phyloP scores from a whole-genome alignment of 2,329 filamentous ascomycete species.

The Talaromyces piceae region DNA sequence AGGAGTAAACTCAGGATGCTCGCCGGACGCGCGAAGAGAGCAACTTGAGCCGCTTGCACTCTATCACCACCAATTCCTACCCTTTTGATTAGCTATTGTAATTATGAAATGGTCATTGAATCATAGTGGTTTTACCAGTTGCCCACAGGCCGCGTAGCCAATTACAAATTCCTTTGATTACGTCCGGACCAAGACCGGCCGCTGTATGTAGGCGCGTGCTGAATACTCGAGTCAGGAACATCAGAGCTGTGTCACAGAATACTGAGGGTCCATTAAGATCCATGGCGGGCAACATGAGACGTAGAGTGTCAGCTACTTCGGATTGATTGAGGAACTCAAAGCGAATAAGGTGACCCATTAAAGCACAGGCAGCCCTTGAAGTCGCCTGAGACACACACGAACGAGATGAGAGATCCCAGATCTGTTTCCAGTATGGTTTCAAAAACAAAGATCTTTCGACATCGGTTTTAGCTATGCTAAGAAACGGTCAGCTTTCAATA shows the following conservation, averaged over 20 bases:
- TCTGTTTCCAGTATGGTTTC: conserved; percentile 55
- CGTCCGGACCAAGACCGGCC: conserved; percentile 59
- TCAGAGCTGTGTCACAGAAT: conserved; percentile 70
- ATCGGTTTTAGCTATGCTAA: conserved; percentile 26
- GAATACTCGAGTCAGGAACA: conserved; percentile 64
- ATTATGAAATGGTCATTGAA: not conserved
- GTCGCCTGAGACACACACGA: conserved; percentile 62
- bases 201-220: conserved; percentile 59
- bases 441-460: conserved; percentile 35
- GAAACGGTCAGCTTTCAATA: conserved; percentile 1
- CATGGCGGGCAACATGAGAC: conserved; percentile 64
- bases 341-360: conserved; percentile 62
- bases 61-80: conserved; percentile 54
- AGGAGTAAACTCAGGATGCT: conserved; percentile 64
- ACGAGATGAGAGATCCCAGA: conserved; percentile 68
- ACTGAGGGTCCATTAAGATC: conserved; percentile 74
- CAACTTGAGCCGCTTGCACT: conserved; percentile 57
- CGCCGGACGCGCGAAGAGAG: conserved; percentile 55
- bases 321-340: conserved; percentile 60
- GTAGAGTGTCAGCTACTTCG: conserved; percentile 60
- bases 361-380: conserved; percentile 68
- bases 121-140: conserved; percentile 52
- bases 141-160: conserved; percentile 83
- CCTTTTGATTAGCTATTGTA: conserved; percentile 11
- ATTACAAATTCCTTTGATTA: conserved; percentile 63